Evolutionary conservation across 2,329 filamentous ascomycete species (phyloP).

Genomic region (Ophiostoma tasmaniense): DNA sequence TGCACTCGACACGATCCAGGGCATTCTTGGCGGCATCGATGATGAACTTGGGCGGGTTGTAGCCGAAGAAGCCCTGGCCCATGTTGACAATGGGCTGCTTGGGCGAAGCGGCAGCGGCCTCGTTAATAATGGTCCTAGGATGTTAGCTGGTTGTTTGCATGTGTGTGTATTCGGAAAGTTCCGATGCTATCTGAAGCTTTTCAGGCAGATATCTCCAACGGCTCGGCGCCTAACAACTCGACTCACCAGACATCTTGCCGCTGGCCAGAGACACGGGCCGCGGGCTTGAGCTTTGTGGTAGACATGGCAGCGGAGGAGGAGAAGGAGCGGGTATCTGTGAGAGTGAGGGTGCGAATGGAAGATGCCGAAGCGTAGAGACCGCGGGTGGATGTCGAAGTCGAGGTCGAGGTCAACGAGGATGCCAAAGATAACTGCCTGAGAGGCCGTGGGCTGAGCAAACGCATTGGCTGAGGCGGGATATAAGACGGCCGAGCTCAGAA

Average conservation of each 20-base stretch:
- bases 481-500: not conserved
- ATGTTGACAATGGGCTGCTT: constrained; percentile 46
- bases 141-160: not conserved
- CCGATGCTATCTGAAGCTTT: not conserved
- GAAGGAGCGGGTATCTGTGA: not conserved
- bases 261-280: constrained; percentile 32
- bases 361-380: not conserved
- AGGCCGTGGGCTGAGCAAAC: constrained; percentile 4
- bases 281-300: constrained; percentile 31
- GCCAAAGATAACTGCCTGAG: not conserved
- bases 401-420: not conserved
- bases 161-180: not conserved
- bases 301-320: constrained; percentile 12
- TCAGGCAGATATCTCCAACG: not conserved
- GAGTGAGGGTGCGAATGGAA: not conserved
- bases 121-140: constrained; percentile 43
- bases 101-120: constrained; percentile 41
- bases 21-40: constrained; percentile 85
- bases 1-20: constrained; percentile 87
- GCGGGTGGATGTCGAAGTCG: not conserved
- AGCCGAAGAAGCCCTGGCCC: constrained; percentile 68
- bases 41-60: constrained; percentile 88
- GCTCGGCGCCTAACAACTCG: no score
- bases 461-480: not conserved
- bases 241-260: constrained; percentile 35